Evolutionary conservation across 768 basidiomycete genomes (phyloP).

Genomic region (Kwoniella shandongensis): DNA sequence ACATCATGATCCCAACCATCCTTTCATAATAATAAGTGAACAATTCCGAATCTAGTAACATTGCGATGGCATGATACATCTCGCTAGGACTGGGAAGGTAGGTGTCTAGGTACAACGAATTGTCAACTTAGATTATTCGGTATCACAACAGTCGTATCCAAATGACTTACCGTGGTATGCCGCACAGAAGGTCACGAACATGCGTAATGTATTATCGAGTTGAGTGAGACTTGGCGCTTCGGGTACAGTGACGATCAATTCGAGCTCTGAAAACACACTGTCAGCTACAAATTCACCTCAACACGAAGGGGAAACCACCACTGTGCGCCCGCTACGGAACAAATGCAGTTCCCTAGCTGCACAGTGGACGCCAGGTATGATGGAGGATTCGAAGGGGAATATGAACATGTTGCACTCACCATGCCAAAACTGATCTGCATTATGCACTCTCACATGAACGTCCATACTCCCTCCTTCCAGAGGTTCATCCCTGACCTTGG

Average conservation of each 20-base stretch:
- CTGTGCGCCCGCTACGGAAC: too few species aligned
- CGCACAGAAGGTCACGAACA: conserved; percentile 75
- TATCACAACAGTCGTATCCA: conserved; percentile 16
- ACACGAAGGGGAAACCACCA: not conserved
- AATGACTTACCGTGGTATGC: conserved; percentile 73
- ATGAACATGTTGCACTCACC: conserved; percentile 23
- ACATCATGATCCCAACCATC: conserved; percentile 76
- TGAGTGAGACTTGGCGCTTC: conserved; percentile 66
- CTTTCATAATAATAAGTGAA: conserved; percentile 88
- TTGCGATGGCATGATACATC: conserved; percentile 74
- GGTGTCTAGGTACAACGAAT: conserved; percentile 60
- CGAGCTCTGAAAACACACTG: conserved; percentile 65
- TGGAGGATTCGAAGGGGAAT: too few species aligned
- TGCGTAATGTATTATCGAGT: conserved; percentile 74
- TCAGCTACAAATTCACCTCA: not conserved
- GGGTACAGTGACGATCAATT: conserved; percentile 72
- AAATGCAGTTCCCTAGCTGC: too few species aligned
- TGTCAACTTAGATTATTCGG: conserved; percentile 2
- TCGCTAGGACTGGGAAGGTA: conserved; percentile 82
- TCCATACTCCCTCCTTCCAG: conserved; percentile 25
- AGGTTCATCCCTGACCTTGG: not conserved
- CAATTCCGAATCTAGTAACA: conserved; percentile 78
- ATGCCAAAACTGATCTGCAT: conserved; percentile 41
- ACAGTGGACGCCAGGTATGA: too few species aligned
- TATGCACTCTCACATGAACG: conserved; percentile 38